A percentile compares a stretch with the other conserved stretches of the same genome.
phyloP scores from a whole-genome alignment of 768 basidiomycete genomes.

The Daedaleopsis sinensis region DNA sequence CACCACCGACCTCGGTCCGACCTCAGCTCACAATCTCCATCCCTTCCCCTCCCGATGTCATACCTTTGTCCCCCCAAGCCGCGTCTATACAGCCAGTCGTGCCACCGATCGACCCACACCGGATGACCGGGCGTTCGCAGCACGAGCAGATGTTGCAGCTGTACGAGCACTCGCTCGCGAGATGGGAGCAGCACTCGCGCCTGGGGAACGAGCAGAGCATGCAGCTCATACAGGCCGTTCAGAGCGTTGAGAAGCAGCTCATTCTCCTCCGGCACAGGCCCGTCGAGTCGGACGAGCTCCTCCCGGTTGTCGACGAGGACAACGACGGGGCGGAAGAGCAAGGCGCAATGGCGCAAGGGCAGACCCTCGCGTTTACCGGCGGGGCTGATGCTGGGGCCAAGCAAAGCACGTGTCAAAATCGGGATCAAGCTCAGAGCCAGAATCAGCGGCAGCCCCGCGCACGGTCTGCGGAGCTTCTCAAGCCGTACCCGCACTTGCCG shows the following conservation, averaged over 20 bases:
- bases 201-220: slow-evolving; percentile 1
- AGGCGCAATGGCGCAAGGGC: not conserved
- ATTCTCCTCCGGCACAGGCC: not conserved
- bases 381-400: not conserved
- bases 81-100: not conserved
- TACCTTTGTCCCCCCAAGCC: not conserved
- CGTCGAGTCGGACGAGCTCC: not conserved
- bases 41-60: not conserved
- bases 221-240: not conserved
- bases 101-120: not conserved
- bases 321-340: not conserved
- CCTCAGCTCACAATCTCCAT: no score
- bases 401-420: not conserved
- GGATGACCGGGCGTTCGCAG: not conserved
- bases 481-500: slow-evolving; percentile 14
- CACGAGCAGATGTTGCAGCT: not conserved
- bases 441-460: not conserved
- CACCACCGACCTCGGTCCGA: not conserved
- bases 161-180: not conserved
- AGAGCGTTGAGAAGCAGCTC: slow-evolving; percentile 6
- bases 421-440: not conserved
- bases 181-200: not conserved
- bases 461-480: not conserved
- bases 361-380: not conserved
- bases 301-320: not conserved